These are phyloP conservation scores for Podospora fimiseda DNA, from an alignment of 495 filamentous ascomycete species.

Conservation along the genomic window DNA sequence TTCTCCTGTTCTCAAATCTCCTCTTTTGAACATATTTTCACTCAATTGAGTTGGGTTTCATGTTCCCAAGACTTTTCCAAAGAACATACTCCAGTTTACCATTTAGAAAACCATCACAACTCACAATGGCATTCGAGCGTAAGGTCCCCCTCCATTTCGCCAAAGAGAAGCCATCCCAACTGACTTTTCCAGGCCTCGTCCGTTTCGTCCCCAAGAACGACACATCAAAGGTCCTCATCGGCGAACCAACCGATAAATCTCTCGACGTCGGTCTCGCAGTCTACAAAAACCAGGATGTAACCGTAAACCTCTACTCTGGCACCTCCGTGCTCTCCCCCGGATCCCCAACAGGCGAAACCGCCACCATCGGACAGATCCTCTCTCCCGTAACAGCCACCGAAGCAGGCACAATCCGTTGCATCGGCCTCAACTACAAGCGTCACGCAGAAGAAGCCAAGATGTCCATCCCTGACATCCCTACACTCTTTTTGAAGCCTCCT, in stretches of 20 bases:
- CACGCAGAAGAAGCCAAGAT: slow-evolving; percentile 42
- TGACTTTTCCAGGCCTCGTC: slow-evolving; percentile 44
- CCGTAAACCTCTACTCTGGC: slow-evolving; percentile 50
- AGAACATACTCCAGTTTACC: too few species aligned
- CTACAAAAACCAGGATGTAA: slow-evolving; percentile 48
- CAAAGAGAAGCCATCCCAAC: background rate
- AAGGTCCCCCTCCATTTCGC: background rate
- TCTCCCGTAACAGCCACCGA: slow-evolving; percentile 46
- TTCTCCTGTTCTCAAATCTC: too few species aligned
- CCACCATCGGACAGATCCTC: slow-evolving; percentile 47
- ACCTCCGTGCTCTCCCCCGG: slow-evolving; percentile 49
- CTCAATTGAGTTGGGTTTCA: too few species aligned
- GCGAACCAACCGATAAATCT: slow-evolving; percentile 47
- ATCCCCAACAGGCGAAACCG: slow-evolving; percentile 40
- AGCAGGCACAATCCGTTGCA: slow-evolving; percentile 42
- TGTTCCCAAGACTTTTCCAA: too few species aligned
- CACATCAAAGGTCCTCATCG: slow-evolving; percentile 46
- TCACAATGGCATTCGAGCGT: background rate
- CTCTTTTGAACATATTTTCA: too few species aligned
- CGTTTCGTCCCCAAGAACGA: slow-evolving; percentile 52
- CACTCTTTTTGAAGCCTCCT: slow-evolving; percentile 39
- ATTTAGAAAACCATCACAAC: background rate
- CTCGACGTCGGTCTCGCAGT: slow-evolving; percentile 52
- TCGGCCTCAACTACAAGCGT: slow-evolving; percentile 44
- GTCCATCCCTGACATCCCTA: slow-evolving; percentile 37